Evolutionary conservation across 225 moss, liverwort and hornwort genomes (phyloP).

Genomic region (Pseudisothecium myosuroides): DNA sequence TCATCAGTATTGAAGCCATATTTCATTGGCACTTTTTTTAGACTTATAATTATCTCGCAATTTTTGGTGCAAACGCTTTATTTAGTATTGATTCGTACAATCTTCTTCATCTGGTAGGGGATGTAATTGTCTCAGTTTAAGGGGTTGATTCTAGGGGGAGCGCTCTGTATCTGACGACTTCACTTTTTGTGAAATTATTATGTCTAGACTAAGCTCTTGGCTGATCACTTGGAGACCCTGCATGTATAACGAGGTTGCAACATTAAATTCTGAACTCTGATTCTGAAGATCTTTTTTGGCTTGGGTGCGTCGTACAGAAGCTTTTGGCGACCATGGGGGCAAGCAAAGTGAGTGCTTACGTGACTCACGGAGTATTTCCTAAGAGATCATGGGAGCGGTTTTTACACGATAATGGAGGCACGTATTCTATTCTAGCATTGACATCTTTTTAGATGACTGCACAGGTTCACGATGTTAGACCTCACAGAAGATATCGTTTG

Average conservation of each 20-base stretch:
- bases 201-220: background rate
- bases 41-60: background rate
- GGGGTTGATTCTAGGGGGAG: background rate
- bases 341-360: conserved; percentile 92
- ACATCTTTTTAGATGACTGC: background rate
- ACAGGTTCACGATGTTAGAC: background rate
- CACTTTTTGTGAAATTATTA: background rate
- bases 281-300: background rate
- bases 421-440: background rate
- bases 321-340: conserved; percentile 73
- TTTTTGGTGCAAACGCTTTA: background rate
- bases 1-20: background rate
- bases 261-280: background rate
- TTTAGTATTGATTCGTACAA: background rate
- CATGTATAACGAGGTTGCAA: background rate
- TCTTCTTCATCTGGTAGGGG: background rate
- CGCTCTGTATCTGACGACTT: background rate
- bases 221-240: background rate
- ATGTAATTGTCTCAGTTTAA: background rate
- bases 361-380: conserved; percentile 94
- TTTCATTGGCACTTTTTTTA: background rate
- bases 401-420: conserved; percentile 49
- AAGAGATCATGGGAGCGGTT: conserved; percentile 91
- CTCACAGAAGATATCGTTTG: background rate
- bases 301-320: conserved; percentile 43